Evolutionary conservation across 345 rosid species (phyloP), one percentile per base, ranked within the genome.

Genomic region (Rubroshorea leprosula): DNA sequence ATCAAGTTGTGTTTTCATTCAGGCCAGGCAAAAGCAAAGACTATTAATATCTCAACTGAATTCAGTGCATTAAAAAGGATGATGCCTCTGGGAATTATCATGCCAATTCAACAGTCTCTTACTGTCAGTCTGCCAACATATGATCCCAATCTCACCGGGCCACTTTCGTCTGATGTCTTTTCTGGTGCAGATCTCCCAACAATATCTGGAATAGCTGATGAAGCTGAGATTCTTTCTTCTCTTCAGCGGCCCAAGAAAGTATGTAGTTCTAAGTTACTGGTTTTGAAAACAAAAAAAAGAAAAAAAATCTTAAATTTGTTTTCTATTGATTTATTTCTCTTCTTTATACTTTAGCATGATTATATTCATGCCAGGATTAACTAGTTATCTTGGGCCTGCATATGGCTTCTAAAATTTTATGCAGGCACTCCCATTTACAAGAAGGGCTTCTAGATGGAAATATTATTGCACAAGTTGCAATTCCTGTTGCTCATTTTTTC

Each of bases 211-310:
- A 92, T 92, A 59, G 78, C 89, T 64, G 97, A 92, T 54, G 99
- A 89, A 74, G 97, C 96, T 31, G 96, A 92, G 83, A 89, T 92
- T 75, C 99, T 92, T 72, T 89, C 96, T 27, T 92, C 97, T 64
- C 96, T 86, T 70, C 99, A 92, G 80, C 76, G 82, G 44, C 97
- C 99, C 27, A 92, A 92, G 74, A 89, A 86, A 73, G 99, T 86
- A 75, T 4, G 76, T 57, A 44, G 5, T 49, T 53, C 26, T 38
- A 41, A 6, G 27, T 25, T 62, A 55, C 27, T 44, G 7, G 46
- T 68, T 55, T 29, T 18, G 41, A 6, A 35, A 35, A 35, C 6
- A 1, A 22, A 23, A 22, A 44, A 11, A 26, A 23, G 35, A 51
- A 17, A 51, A 56, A 51, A 47, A 5, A 25, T 41, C 20, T 21